Conservation (phyloP, 129 eudicot genomes). For the Glebionis coronaria region DNA sequence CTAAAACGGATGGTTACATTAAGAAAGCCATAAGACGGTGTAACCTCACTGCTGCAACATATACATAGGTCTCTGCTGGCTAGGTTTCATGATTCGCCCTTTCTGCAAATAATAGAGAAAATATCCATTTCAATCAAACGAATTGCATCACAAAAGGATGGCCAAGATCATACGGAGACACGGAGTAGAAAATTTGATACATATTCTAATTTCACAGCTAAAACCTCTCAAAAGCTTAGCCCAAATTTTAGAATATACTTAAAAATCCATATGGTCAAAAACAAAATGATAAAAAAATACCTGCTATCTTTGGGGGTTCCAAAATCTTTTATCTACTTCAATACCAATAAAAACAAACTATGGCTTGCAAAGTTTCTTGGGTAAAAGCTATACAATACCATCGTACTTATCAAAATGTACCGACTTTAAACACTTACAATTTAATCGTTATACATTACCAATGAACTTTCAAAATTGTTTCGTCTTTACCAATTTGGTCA, state of each 20-base stretch:
- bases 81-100: background rate
- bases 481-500: too few relatives aligned
- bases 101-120: background rate
- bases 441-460: too few relatives aligned
- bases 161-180: constrained; percentile 18
- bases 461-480: too few relatives aligned
- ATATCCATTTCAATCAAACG: too few relatives aligned
- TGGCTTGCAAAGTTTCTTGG: too few relatives aligned
- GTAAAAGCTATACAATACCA: too few relatives aligned
- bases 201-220: constrained; percentile 28
- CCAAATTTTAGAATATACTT: constrained; percentile 19
- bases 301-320: constrained; percentile 1
- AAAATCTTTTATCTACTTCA: constrained; percentile 21
- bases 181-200: constrained; percentile 32
- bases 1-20: too few relatives aligned
- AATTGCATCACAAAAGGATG: constrained; percentile 5
- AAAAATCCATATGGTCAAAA: constrained; percentile 15
- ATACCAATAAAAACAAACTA: background rate
- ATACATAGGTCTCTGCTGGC: background rate
- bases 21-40: too few relatives aligned
- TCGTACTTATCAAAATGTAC: too few relatives aligned
- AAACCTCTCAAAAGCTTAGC: constrained; percentile 18
- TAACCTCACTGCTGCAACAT: too few relatives aligned
- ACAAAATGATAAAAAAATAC: background rate
- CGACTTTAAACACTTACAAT: too few relatives aligned